Base-by-base conservation (phyloP, 371 early-diverging fungal genomes). In the Circinella minor region DNA sequence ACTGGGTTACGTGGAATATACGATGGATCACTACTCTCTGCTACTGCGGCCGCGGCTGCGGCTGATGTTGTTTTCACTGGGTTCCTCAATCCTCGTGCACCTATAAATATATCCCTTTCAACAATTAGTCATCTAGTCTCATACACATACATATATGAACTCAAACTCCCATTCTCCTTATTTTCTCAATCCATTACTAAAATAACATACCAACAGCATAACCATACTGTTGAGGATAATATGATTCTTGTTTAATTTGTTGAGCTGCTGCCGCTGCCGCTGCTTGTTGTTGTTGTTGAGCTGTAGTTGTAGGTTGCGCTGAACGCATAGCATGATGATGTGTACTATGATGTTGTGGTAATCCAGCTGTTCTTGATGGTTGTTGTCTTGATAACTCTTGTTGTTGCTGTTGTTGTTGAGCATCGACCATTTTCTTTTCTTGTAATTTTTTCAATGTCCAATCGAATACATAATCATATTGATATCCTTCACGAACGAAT, bases 401-500 rank as follows among this genome's bases (percentile, higher is more conserved):
- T 48, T 65, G 55, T 54, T 54, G 54, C 39, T 65, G 65, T 38
- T 51, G 54, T 48, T 64, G 39, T 8, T 67, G 67, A 4, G 36
- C 47, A 20, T 65, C 65, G 54, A 36, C 17, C 13, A 37, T 48
- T 48, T 68, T 69, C 61, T 69, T 63, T 57, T 69, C 63, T 9
- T 69, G 69, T 81, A 81, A 68, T 68, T 83, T 83, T 39, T 76
- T 83, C 51, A 91, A 83, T 17, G 91, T 95, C 99, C 99, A 99
- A 87, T 99, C 98, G 82, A 97, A 99, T 20, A 97, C 93, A 82
- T 98, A 97, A 81, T 99, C 99, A 80, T 98, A 97, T 80, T 94
- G 93, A 82, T 89, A 96, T 36, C 95, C 97, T 81, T 98, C 97
- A 63, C 97, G 91, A 36, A 96, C 91, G 87, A 99, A 95, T 61